Evolutionary conservation across 257 asterid genomes (phyloP), one percentile per base, ranked within the genome.

Genomic region (Plectranthus barbatus): DNA sequence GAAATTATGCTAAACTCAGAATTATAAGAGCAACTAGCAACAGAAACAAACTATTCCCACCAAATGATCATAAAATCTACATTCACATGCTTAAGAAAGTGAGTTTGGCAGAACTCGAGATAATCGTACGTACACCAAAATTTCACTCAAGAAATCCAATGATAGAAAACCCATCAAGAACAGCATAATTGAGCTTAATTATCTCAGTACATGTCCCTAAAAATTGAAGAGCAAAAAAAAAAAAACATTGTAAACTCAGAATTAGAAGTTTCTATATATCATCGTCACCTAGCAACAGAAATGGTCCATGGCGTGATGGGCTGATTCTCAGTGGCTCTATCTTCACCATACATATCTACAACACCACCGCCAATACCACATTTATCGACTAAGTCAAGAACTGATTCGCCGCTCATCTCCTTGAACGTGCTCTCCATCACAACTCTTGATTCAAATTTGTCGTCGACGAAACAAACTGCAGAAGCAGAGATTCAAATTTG

Each of bases 321-420:
- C 78, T 81, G 97, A 75, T 89, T 80, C 79, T 92, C 83, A 2
- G 95, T 76, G 51, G 99, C 99, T 54, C 91, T 81, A 63, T 92
- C 97, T 73, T 89, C 97, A 2, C 99, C 96, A 29, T 87, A 92
- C 23, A 84, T 76, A 52, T 92, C 97, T 51, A 68, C 70, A 62
- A 89, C 99, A 21, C 99, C 97, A 44, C 95, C 97, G 9, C 77
- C 95, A 1, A 86, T 84, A 5, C 90, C 91, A 57, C 75, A 29
- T 75, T 80, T 73, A 71, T 86, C 86, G 57, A 70, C 60, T 70
- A 89, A 60, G 11, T 83, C 90, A 49, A 86, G 88, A 37, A 87
- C 88, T 10, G 82, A 75, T 42, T 75, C 95, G n/a, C 87, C 94
- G 54, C 67, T 79, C 62, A 83, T 62, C 42, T 76, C 90, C 78